phyloP scores from a whole-genome alignment of 108 stramenopile genomes.

The Bacterosira constricta region DNA sequence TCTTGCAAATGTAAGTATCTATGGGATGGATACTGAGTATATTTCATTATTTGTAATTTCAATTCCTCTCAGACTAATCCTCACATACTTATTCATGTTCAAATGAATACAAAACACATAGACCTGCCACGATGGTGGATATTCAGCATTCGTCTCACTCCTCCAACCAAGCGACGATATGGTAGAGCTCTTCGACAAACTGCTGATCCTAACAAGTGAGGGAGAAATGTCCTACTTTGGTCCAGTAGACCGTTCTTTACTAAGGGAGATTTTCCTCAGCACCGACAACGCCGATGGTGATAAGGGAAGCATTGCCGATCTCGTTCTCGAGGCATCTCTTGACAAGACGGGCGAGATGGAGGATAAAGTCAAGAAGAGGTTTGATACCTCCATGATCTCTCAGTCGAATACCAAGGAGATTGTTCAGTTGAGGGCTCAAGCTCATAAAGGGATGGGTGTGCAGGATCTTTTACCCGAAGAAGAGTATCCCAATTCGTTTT shows the following conservation, averaged over 20 bases:
- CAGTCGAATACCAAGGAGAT: neutral
- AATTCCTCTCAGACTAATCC: neutral
- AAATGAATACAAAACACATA: neutral
- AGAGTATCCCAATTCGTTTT: constrained; percentile 8
- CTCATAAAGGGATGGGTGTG: neutral
- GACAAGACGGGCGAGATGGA: neutral
- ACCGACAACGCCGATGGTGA: constrained; percentile 9
- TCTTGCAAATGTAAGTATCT: constrained; percentile 3
- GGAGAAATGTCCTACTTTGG: constrained; percentile 44
- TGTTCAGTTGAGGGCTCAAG: constrained; percentile 1
- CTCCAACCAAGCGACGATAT: constrained; percentile 54
- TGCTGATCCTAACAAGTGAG: constrained; percentile 37
- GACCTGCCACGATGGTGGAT: constrained; percentile 14
- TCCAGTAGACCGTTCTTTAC: constrained; percentile 30
- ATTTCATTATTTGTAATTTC: neutral
- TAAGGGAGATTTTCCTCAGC: constrained; percentile 33
- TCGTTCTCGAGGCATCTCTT: constrained; percentile 11
- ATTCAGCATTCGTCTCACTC: constrained; percentile 27
- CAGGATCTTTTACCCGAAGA: constrained; percentile 20
- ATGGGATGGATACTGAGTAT: neutral
- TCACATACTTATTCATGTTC: too few relatives aligned
- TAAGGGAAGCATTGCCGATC: constrained; percentile 27
- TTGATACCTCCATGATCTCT: neutral
- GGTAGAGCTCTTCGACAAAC: constrained; percentile 31
- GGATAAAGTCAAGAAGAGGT: neutral